Evolutionary conservation across 108 stramenopile genomes (phyloP), one percentile per base, ranked within the genome.

Genomic region (Pseudonitzschia delicatissima): DNA sequence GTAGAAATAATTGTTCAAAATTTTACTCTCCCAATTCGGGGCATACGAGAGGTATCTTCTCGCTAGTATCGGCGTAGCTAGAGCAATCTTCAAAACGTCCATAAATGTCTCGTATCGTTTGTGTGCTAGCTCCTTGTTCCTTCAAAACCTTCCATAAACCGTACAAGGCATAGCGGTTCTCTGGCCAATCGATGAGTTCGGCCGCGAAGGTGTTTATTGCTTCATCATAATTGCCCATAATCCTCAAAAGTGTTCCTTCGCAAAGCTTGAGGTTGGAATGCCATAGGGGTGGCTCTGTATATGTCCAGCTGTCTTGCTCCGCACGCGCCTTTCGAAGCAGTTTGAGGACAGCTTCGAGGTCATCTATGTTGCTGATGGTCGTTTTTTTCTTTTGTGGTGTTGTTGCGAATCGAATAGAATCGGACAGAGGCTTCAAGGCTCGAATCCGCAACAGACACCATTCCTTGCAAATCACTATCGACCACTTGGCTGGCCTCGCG

Each of bases 221-320:
- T 29, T 55, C 53, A 3, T 31, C 15, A 17, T 55, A 55, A 8
- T 29, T 12, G 12, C 25, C 53, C 17, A 55, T 4, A 4, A 27
- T 55, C 26, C 53, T 27, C 33, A 55, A 33, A 4, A 55, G 3
- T 8, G 53, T 55, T 55, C 53, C 53, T 55, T 55, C 53, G 33
- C 53, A 55, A 4, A 55, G 17, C 17, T 27, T 29, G 6, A 55
- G 29, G 53, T 8, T 33, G 5, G 29, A 31, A 27, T 33, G 31
- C 53, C 53, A 55, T 5, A 29, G 31, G 4, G 53, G 53, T 33
- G 53, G 53, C 28, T 55, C 53, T 23, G 29, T 55, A 33, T 55
- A 55, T 2, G 53, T n/a, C 53, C 53, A 55, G n/a, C 29, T 33
- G n/a, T 55, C 53, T 13, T 55, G 53, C 31, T 55, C 53, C 4